These are phyloP conservation scores for Salvia splendens DNA, from an alignment of 257 asterid species.

Conservation along the genomic window DNA sequence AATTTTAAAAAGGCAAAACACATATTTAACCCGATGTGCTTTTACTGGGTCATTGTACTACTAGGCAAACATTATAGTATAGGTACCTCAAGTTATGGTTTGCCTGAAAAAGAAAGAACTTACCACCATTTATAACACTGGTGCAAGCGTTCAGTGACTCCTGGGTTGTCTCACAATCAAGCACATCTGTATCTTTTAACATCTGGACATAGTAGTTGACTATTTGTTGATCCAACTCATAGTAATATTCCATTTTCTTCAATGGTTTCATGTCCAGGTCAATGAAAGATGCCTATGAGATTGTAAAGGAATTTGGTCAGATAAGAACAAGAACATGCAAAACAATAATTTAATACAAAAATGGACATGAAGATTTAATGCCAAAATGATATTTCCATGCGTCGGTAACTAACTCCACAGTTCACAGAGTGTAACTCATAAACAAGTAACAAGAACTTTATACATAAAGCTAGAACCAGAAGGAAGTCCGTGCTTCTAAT, in stretches of 20 bases:
- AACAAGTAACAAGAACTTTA: neutral
- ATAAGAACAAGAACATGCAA: constrained; percentile 15
- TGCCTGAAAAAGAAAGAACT: neutral
- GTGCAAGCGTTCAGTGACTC: constrained; percentile 33
- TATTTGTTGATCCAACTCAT: constrained; percentile 79
- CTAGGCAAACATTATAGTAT: too few relatives aligned
- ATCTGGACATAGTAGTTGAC: constrained; percentile 57
- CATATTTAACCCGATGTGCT: too few relatives aligned
- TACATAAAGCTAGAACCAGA: neutral
- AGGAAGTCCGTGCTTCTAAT: neutral
- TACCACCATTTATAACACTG: constrained; percentile 33
- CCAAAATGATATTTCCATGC: neutral
- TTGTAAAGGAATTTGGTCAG: constrained; percentile 29
- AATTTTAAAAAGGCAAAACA: too few relatives aligned
- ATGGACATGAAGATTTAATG: neutral
- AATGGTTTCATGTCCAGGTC: constrained; percentile 94
- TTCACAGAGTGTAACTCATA: neutral
- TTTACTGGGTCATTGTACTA: too few relatives aligned
- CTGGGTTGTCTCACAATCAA: constrained; percentile 31
- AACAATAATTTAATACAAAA: constrained; percentile 9
- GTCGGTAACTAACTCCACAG: neutral
- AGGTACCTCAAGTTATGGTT: too few relatives aligned
- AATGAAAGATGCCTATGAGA: constrained; percentile 71
- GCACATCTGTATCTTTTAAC: constrained; percentile 42
- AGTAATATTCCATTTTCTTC: constrained; percentile 79